These are phyloP conservation scores for Hyparrhenia diplandra DNA, from an alignment of 176 grass and related monocot genomes.

Conservation along the genomic window DNA sequence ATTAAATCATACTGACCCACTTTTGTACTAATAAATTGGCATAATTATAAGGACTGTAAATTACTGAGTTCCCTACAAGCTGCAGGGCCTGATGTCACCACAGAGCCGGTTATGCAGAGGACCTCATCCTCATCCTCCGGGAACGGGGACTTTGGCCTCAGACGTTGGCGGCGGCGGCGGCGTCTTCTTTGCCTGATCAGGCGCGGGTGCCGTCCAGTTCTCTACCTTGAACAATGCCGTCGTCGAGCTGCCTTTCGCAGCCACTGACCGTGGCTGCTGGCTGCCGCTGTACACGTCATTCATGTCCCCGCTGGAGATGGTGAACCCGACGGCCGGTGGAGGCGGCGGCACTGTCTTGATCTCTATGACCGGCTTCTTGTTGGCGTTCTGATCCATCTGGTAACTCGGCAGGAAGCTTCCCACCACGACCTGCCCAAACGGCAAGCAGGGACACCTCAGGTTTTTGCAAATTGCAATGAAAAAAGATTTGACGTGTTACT, in stretches of 20 bases:
- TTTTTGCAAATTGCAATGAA: background rate
- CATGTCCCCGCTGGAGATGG: constrained; percentile 53
- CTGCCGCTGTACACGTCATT: constrained; percentile 48
- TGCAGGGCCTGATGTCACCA: background rate
- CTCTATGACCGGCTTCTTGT: constrained; percentile 64
- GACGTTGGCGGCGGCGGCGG: constrained; percentile 7
- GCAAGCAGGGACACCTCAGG: background rate
- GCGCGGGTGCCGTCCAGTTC: constrained; percentile 52
- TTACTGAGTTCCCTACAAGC: background rate
- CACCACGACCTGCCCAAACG: constrained; percentile 73
- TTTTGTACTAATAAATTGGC: background rate
- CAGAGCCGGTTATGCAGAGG: background rate
- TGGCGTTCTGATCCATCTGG: constrained; percentile 71
- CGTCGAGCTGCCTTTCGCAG: constrained; percentile 25
- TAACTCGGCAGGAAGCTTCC: constrained; percentile 90
- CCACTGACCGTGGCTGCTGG: constrained; percentile 25
- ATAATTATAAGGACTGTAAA: too few relatives aligned
- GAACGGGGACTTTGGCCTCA: constrained; percentile 40
- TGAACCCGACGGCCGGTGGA: constrained; percentile 45
- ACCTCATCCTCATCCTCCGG: constrained; percentile 18
- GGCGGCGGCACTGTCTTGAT: constrained; percentile 28
- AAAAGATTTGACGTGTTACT: background rate
- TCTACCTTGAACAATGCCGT: constrained; percentile 53
- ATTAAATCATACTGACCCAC: background rate
- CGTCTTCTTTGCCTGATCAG: background rate